Percentiles rank a stretch among this genome's conserved stretches.
Conservation (phyloP, 2,329 filamentous ascomycete species). For the Clonostachys sp. region DNA sequence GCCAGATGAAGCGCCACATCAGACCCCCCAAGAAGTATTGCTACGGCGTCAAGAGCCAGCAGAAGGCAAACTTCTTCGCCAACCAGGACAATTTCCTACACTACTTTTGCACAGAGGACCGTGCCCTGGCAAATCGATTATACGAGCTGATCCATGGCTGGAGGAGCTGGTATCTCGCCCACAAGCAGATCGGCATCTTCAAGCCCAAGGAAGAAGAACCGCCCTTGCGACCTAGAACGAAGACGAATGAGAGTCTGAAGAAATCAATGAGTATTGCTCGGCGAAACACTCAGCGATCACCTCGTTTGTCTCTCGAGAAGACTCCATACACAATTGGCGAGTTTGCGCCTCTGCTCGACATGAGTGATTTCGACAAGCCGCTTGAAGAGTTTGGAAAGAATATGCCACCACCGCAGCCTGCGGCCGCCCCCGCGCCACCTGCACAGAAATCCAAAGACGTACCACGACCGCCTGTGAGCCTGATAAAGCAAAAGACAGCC, state of each 20-base stretch:
- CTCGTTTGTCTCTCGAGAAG: slow-evolving; percentile 35
- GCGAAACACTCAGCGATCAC: slow-evolving; percentile 16
- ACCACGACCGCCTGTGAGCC: not conserved
- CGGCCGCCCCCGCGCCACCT: not conserved
- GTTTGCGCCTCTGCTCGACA: slow-evolving; percentile 64
- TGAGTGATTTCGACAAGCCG: slow-evolving; percentile 51
- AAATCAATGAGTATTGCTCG: slow-evolving; percentile 12
- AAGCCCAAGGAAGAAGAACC: slow-evolving; percentile 11
- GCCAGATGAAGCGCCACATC: slow-evolving; percentile 64
- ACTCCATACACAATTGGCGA: slow-evolving; percentile 60
- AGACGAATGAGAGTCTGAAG: slow-evolving; percentile 12
- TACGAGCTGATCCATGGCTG: slow-evolving; percentile 70
- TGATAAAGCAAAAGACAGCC: not conserved
- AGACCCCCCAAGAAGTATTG: slow-evolving; percentile 82
- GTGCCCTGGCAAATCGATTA: slow-evolving; percentile 61
- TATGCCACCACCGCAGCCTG: not conserved
- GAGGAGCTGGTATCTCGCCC: slow-evolving; percentile 89
- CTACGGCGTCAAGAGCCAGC: slow-evolving; percentile 87
- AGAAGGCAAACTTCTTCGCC: slow-evolving; percentile 80
- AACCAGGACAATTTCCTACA: slow-evolving; percentile 85
- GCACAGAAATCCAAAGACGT: too few relatives aligned
- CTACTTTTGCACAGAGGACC: slow-evolving; percentile 81
- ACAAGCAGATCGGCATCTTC: slow-evolving; percentile 55
- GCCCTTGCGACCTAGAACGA: not conserved
- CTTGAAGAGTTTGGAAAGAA: slow-evolving; percentile 42